Conservation (phyloP, 768 basidiomycete species). For the Neoboletus subvelutipes region DNA sequence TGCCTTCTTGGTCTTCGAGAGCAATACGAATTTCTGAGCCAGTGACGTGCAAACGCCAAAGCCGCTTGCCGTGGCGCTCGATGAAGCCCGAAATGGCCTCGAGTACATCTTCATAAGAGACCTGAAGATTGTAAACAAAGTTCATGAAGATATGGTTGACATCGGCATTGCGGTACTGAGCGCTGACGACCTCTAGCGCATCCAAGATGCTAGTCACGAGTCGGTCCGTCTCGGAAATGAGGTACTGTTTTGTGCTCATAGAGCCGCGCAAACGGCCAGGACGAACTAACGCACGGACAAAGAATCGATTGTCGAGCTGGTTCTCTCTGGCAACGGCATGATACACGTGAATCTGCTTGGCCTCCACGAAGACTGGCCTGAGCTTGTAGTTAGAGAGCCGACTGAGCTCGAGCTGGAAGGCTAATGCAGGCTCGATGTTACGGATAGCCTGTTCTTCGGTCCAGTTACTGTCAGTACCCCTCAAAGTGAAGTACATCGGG, state of each 20-base stretch:
- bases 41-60: conserved; percentile 98
- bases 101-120: conserved; percentile 94
- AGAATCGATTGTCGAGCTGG: conserved; percentile 97
- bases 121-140: conserved; percentile 95
- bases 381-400: conserved; percentile 97
- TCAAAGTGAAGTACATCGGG: conserved; percentile 91
- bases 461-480: conserved; percentile 74
- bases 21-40: conserved; percentile 96
- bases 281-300: conserved; percentile 93
- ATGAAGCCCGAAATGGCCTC: conserved; percentile 99
- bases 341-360: conserved; percentile 98
- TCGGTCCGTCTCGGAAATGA: conserved; percentile 97
- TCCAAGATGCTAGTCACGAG: conserved; percentile 93
- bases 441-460: conserved; percentile 94
- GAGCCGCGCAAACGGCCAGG: conserved; percentile 90
- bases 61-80: conserved; percentile 95
- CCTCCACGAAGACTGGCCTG: conserved; percentile 93
- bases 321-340: conserved; percentile 94
- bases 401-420: conserved; percentile 96
- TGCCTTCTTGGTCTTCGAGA: conserved; percentile 93
- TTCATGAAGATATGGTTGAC: conserved; percentile 99
- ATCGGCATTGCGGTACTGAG: conserved; percentile 87
- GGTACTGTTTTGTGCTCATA: conserved; percentile 96
- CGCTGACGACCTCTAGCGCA: conserved; percentile 90
- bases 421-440: conserved; percentile 97